These are phyloP conservation scores for Porcisia hertigi DNA, from an alignment of 208 protist genomes.

Conservation along the genomic window DNA sequence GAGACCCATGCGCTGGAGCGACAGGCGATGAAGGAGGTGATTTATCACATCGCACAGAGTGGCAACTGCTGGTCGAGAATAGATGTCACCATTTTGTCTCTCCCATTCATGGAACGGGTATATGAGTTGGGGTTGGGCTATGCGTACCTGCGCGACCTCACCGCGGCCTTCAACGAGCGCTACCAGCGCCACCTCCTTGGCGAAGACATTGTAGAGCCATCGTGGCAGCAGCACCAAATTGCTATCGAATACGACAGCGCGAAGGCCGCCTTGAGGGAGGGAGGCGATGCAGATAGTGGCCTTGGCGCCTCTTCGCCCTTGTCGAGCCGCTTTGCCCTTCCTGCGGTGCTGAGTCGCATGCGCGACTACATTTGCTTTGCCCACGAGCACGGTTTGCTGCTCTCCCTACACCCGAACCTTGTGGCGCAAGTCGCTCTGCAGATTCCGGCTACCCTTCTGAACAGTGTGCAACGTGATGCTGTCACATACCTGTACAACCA, in stretches of 20 bases:
- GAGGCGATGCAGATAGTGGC: not conserved
- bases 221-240: slow-evolving; percentile 10
- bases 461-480: slow-evolving; percentile 33
- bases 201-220: slow-evolving; percentile 32
- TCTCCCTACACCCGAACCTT: slow-evolving; percentile 58
- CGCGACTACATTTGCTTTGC: slow-evolving; percentile 81
- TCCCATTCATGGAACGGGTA: slow-evolving; percentile 65
- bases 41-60: slow-evolving; percentile 48
- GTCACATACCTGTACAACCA: slow-evolving; percentile 29
- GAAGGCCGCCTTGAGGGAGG: not conserved
- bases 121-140: slow-evolving; percentile 64
- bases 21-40: slow-evolving; percentile 70
- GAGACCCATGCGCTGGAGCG: slow-evolving; percentile 41
- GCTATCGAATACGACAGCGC: not conserved
- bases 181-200: slow-evolving; percentile 57
- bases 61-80: slow-evolving; percentile 45
- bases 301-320: not conserved
- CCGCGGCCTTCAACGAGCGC: slow-evolving; percentile 64
- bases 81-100: slow-evolving; percentile 57
- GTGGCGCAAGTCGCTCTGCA: slow-evolving; percentile 61
- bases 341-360: slow-evolving; percentile 38
- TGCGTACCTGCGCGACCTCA: slow-evolving; percentile 69
- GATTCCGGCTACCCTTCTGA: slow-evolving; percentile 18
- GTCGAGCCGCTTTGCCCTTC: slow-evolving; percentile 17
- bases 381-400: slow-evolving; percentile 49